These are phyloP conservation scores for Metarhizium brunneum DNA, from an alignment of 2,329 filamentous ascomycete genomes.

Conservation along the genomic window DNA sequence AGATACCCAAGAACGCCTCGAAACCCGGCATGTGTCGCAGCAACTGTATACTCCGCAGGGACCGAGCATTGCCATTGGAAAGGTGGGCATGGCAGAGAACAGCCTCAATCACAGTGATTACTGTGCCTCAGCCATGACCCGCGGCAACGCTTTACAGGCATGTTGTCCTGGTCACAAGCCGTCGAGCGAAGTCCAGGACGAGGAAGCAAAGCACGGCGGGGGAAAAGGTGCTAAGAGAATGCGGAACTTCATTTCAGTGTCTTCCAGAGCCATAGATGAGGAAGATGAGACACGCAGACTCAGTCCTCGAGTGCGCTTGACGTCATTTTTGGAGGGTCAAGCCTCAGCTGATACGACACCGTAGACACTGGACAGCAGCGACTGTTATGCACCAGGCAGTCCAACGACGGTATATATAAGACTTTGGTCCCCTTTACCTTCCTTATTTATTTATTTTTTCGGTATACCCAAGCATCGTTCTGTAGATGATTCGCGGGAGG, in stretches of 20 bases:
- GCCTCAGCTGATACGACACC: neutral
- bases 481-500: neutral
- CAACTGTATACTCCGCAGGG: conserved; percentile 22
- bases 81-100: neutral
- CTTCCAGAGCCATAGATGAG: conserved; percentile 36
- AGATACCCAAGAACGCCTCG: conserved; percentile 15
- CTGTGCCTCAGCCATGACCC: neutral
- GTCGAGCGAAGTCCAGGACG: neutral
- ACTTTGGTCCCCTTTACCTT: neutral
- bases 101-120: neutral
- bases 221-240: conserved; percentile 35
- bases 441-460: neutral
- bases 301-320: conserved; percentile 15
- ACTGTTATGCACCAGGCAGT: neutral
- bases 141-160: neutral
- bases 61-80: conserved; percentile 9
- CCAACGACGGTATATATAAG: neutral
- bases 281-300: conserved; percentile 34
- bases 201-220: neutral
- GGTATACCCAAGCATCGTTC: neutral
- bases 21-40: conserved; percentile 32
- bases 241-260: conserved; percentile 36
- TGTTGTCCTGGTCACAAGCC: neutral
- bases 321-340: conserved; percentile 9
- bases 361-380: neutral